Percentiles rank a stretch among this genome's conserved stretches.
phyloP scores from a whole-genome alignment of 177 flowering plant genomes.

The Vitis hybrid region DNA sequence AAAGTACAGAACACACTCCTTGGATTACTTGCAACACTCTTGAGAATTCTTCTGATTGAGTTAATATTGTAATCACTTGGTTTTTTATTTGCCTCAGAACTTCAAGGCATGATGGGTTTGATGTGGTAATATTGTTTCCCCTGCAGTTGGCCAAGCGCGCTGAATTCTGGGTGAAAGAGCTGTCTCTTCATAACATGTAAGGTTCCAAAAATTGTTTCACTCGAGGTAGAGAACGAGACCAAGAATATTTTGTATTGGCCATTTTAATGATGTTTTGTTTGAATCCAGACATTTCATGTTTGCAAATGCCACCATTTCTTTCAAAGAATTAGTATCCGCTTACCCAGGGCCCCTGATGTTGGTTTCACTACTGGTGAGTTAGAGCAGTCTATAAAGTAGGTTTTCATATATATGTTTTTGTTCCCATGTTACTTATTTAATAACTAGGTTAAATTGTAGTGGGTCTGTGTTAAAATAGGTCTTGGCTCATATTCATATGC shows the following conservation, averaged over 20 bases:
- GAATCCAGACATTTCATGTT: slow-evolving; percentile 72
- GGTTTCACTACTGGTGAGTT: slow-evolving; percentile 79
- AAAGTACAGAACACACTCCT: slow-evolving; percentile 48
- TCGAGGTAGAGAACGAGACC: neutral
- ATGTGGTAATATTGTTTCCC: slow-evolving; percentile 5
- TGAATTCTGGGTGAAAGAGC: slow-evolving; percentile 70
- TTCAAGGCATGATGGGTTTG: neutral
- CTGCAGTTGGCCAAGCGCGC: slow-evolving; percentile 84
- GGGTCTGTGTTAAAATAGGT: neutral
- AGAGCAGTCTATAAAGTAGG: neutral
- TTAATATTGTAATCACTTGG: slow-evolving; percentile 15
- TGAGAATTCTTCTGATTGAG: slow-evolving; percentile 9
- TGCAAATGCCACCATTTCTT: slow-evolving; percentile 86
- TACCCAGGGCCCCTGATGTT: slow-evolving; percentile 83
- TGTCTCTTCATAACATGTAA: slow-evolving; percentile 74
- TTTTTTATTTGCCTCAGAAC: neutral
- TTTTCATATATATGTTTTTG: neutral
- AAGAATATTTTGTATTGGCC: neutral
- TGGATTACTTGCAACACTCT: slow-evolving; percentile 15
- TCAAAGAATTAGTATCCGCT: slow-evolving; percentile 55
- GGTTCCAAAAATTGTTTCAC: slow-evolving; percentile 9
- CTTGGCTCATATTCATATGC: slow-evolving; percentile 20
- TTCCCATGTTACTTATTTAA: neutral
- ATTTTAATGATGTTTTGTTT: slow-evolving; percentile 2
- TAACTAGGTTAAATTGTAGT: no score